These are phyloP conservation scores for Neurospora sublineolata DNA, from an alignment of 495 filamentous ascomycete species.

Conservation along the genomic window DNA sequence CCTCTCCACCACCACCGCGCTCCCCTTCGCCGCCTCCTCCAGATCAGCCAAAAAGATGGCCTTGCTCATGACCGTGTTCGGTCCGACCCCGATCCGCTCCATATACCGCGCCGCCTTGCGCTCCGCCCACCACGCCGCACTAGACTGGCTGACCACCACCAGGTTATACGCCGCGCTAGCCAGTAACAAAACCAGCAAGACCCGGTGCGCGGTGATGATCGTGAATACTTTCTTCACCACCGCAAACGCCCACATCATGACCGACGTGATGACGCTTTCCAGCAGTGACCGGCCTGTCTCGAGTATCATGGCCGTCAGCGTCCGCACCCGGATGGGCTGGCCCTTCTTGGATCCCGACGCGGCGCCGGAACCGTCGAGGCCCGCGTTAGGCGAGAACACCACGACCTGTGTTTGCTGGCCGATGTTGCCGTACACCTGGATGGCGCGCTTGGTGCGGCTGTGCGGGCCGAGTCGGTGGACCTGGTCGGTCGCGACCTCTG, in stretches of 20 bases:
- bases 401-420: slow-evolving; percentile 59
- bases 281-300: slow-evolving; percentile 57
- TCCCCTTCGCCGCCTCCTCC: slow-evolving; percentile 49
- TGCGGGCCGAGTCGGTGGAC: slow-evolving; percentile 70
- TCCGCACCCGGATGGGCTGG: slow-evolving; percentile 54
- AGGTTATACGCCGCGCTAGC: slow-evolving; percentile 59
- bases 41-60: slow-evolving; percentile 76
- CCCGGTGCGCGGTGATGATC: slow-evolving; percentile 58
- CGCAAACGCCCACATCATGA: slow-evolving; percentile 64
- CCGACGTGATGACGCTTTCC: slow-evolving; percentile 56
- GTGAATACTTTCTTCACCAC: slow-evolving; percentile 53
- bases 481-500: slow-evolving; percentile 77
- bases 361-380: slow-evolving; percentile 22
- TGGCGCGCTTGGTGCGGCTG: slow-evolving; percentile 78
- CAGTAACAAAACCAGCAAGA: slow-evolving; percentile 58
- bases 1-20: slow-evolving; percentile 11
- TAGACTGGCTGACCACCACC: slow-evolving; percentile 55
- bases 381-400: slow-evolving; percentile 43
- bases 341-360: slow-evolving; percentile 19
- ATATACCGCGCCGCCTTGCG: slow-evolving; percentile 69
- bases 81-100: slow-evolving; percentile 63
- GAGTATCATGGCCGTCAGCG: slow-evolving; percentile 53
- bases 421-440: slow-evolving; percentile 79
- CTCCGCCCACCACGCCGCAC: slow-evolving; percentile 75
- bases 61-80: slow-evolving; percentile 70